phyloP scores from a whole-genome alignment of 768 basidiomycete species.

The Pleurotus pulmonarius region DNA sequence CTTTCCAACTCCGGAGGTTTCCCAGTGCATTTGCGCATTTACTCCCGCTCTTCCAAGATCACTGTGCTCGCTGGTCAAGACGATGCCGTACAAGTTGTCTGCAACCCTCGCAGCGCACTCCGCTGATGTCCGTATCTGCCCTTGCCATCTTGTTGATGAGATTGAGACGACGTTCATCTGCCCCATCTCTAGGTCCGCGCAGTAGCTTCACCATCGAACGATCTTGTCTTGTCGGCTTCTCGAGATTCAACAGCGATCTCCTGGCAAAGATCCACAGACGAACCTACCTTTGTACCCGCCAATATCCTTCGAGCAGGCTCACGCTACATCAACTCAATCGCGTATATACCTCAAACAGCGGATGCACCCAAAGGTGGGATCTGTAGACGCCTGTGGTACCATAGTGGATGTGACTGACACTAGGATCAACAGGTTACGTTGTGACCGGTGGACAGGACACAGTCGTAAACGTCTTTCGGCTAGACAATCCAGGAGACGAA shows the following conservation, averaged over 20 bases:
- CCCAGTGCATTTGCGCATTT: conserved; percentile 6
- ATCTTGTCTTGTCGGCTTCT: conserved; percentile 84
- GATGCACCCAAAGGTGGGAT: conserved; percentile 67
- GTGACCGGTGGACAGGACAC: conserved; percentile 89
- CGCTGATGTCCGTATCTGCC: conserved; percentile 57
- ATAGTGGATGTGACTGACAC: conserved; percentile 7
- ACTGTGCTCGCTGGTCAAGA: not conserved
- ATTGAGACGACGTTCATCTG: not conserved
- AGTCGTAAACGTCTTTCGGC: conserved; percentile 78
- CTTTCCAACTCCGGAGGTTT: conserved; percentile 28
- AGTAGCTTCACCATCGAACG: conserved; percentile 69
- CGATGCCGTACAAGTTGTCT: conserved; percentile 76
- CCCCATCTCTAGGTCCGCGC: conserved; percentile 67
- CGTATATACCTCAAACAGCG: conserved; percentile 67
- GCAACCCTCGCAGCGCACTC: conserved; percentile 68
- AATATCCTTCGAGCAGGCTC: conserved; percentile 60
- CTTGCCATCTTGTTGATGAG: not conserved
- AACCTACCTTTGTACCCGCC: conserved; percentile 49
- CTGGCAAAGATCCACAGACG: conserved; percentile 60
- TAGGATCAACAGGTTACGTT: conserved; percentile 60
- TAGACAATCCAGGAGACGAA: conserved; percentile 50
- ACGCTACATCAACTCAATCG: conserved; percentile 78
- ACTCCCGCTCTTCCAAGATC: conserved; percentile 1
- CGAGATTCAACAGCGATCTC: conserved; percentile 88
- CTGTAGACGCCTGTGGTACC: conserved; percentile 11